Conservation (phyloP, 2,329 filamentous ascomycete genomes). For the Venturia pyrina region DNA sequence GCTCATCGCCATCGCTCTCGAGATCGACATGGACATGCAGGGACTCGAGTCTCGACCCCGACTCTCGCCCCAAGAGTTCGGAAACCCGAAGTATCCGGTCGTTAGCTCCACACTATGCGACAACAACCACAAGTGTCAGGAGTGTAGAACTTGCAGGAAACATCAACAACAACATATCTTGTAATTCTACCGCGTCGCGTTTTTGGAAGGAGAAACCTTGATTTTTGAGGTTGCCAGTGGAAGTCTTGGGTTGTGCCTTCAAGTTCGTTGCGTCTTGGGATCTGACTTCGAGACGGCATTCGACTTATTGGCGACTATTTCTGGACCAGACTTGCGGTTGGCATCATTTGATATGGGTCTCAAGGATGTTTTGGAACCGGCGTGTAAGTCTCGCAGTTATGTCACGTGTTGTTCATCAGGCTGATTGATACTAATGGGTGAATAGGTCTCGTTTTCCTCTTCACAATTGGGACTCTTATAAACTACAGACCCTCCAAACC, state of each 20-base stretch:
- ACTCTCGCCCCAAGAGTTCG: neutral
- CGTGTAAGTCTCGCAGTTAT: neutral
- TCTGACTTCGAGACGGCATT: neutral
- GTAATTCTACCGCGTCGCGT: neutral
- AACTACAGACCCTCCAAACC: neutral
- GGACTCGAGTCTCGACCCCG: neutral
- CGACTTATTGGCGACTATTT: neutral
- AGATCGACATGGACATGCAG: neutral
- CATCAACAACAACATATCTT: neutral
- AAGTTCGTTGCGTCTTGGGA: too few relatives aligned
- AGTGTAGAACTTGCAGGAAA: neutral
- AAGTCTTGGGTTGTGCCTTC: neutral
- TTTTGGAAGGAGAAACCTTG: neutral
- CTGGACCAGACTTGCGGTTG: neutral
- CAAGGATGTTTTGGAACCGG: slow-evolving; percentile 12
- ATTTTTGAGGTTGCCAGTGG: neutral
- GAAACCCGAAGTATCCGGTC: neutral
- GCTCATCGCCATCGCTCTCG: neutral
- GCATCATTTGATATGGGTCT: neutral
- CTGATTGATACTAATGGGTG: neutral
- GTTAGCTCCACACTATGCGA: neutral
- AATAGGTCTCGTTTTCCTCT: neutral
- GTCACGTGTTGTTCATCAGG: neutral
- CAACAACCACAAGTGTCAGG: neutral
- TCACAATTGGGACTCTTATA: neutral